A percentile compares a stretch with the other conserved stretches of the same genome.
Conservation (phyloP, 768 basidiomycete genomes). For the Russula ochroleuca region DNA sequence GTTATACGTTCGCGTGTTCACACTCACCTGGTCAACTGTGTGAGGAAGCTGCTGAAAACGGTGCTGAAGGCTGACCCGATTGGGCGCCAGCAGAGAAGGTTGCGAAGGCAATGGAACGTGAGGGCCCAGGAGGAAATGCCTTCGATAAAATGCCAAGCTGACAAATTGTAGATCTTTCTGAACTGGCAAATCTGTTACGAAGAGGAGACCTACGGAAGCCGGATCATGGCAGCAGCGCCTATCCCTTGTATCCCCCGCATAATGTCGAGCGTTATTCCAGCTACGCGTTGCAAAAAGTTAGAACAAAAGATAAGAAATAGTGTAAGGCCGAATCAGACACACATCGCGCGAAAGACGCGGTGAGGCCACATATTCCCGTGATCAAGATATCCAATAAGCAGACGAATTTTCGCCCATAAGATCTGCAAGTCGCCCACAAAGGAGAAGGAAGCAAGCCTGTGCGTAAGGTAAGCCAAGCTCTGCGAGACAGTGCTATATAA, state of each 20-base stretch:
- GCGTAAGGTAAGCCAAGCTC: background rate
- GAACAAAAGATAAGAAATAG: background rate
- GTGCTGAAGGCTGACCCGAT: constrained; percentile 71
- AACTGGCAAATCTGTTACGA: constrained; percentile 10
- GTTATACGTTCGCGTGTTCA: background rate
- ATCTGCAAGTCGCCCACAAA: constrained; percentile 78
- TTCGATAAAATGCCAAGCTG: constrained; percentile 81
- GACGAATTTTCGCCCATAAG: constrained; percentile 67
- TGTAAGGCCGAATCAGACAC: constrained; percentile 26
- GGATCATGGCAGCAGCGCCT: constrained; percentile 73
- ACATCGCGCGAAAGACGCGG: constrained; percentile 60
- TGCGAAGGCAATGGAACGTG: constrained; percentile 74
- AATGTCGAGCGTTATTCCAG: constrained; percentile 57
- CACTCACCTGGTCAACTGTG: constrained; percentile 32
- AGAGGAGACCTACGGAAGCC: constrained; percentile 52
- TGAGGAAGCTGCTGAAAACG: constrained; percentile 66
- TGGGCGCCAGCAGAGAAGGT: constrained; percentile 84
- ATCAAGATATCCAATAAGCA: constrained; percentile 60
- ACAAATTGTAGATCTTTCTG: background rate
- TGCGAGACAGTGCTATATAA: background rate
- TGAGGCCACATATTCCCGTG: constrained; percentile 56
- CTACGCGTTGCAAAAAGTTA: constrained; percentile 33
- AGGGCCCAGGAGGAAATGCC: constrained; percentile 62
- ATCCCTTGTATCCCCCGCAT: constrained; percentile 76
- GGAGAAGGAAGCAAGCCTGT: constrained; percentile 73